Percentiles rank a stretch among this genome's conserved stretches.
Conservation (phyloP, 345 rosid genomes). For the Pseudoturritis turrita region DNA sequence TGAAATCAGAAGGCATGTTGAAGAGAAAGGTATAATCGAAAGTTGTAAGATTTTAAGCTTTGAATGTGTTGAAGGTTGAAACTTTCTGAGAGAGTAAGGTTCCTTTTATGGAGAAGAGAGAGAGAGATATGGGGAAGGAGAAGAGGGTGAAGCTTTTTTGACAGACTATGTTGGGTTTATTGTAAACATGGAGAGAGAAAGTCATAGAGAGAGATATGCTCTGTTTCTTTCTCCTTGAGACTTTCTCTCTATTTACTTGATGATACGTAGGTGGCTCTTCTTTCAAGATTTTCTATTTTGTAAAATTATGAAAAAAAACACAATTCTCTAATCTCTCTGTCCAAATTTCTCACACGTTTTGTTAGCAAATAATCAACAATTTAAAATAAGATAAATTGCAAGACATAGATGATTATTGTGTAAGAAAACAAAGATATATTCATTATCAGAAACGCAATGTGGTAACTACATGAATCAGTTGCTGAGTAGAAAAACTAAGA, state of each 20-base stretch:
- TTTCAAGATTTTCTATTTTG: slow-evolving; percentile 20
- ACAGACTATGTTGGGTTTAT: slow-evolving; percentile 34
- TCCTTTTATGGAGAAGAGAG: slow-evolving; percentile 24
- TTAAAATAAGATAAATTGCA: not conserved
- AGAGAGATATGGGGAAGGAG: slow-evolving; percentile 5
- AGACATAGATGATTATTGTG: not conserved
- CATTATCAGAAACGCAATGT: not conserved
- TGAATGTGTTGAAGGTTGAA: not conserved
- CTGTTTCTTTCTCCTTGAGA: slow-evolving; percentile 1
- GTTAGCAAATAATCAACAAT: not conserved
- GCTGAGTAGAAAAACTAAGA: not conserved
- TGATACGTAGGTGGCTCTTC: slow-evolving; percentile 26
- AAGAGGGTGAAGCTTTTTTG: slow-evolving; percentile 19
- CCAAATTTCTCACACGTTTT: slow-evolving; percentile 7
- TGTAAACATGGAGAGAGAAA: slow-evolving; percentile 29
- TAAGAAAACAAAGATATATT: not conserved
- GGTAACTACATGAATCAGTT: not conserved
- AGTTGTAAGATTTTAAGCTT: not conserved
- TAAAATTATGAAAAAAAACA: not conserved
- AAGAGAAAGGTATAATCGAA: not conserved
- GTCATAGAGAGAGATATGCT: slow-evolving; percentile 5
- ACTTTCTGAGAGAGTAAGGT: slow-evolving; percentile 2
- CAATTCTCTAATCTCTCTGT: not conserved
- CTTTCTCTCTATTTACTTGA: not conserved
- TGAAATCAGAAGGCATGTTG: slow-evolving; percentile 52